These are phyloP conservation scores for Termitomyces sp. DNA, from an alignment of 768 basidiomycete genomes.

Conservation along the genomic window DNA sequence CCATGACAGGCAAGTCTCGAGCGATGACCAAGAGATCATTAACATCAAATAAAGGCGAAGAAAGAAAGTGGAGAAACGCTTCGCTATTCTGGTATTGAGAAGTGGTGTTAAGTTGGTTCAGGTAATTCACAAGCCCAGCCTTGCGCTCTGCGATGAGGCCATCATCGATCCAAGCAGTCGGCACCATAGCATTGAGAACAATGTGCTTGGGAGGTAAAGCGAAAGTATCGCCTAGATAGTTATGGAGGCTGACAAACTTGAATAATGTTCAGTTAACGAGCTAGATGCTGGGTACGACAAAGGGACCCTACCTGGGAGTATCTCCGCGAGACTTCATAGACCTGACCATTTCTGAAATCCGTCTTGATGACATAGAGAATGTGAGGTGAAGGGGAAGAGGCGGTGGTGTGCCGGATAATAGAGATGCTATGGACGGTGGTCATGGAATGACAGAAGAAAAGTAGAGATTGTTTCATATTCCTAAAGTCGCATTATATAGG, in stretches of 20 bases:
- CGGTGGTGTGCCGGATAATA: not conserved
- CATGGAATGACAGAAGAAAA: not conserved
- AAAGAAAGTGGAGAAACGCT: not conserved
- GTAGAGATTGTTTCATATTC: not conserved
- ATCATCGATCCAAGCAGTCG: not conserved
- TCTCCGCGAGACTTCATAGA: not conserved
- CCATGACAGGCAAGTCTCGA: not conserved
- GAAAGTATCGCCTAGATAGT: not conserved
- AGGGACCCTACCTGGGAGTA: not conserved
- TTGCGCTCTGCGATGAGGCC: not conserved
- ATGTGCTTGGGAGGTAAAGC: not conserved
- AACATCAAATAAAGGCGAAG: not conserved
- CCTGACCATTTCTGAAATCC: not conserved
- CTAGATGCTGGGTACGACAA: not conserved
- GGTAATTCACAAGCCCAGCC: not conserved
- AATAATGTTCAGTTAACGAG: not conserved
- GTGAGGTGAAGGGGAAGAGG: not conserved
- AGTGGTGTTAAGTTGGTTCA: not conserved
- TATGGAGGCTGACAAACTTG: not conserved
- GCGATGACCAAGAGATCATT: constrained; percentile 2
- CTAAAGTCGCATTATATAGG: not conserved
- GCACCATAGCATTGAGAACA: not conserved
- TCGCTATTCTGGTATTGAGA: not conserved
- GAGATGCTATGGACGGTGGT: not conserved
- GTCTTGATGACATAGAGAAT: not conserved